phyloP scores from a whole-genome alignment of 345 rosid species.

The Garcia nutans region DNA sequence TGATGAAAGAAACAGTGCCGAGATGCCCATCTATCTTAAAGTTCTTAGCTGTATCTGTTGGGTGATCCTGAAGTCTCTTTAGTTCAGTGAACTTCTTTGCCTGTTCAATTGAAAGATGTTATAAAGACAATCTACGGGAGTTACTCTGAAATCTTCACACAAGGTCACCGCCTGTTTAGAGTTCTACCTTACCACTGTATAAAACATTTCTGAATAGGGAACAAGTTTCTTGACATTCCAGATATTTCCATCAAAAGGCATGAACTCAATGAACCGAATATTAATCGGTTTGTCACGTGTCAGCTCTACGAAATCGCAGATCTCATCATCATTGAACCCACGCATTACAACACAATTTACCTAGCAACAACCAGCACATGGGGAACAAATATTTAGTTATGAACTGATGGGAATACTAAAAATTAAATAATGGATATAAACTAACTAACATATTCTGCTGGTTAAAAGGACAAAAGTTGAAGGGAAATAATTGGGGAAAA shows the following conservation, averaged over 20 bases:
- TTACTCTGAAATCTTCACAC: conserved; percentile 10
- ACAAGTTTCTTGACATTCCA: conserved; percentile 94
- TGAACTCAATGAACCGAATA: conserved; percentile 94
- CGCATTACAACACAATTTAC: conserved; percentile 96
- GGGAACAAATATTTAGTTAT: neutral
- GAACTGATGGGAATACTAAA: neutral
- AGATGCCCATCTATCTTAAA: conserved; percentile 74
- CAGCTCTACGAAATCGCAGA: conserved; percentile 87
- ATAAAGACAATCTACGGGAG: conserved; percentile 8
- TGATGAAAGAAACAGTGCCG: conserved; percentile 89
- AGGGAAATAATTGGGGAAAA: neutral
- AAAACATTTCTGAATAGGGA: conserved; percentile 73
- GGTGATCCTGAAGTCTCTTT: conserved; percentile 73
- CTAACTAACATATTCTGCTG: neutral
- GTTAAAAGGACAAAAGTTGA: neutral
- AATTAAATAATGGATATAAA: neutral
- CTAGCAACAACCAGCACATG: conserved; percentile 26
- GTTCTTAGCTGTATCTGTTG: conserved; percentile 88
- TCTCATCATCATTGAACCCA: conserved; percentile 90
- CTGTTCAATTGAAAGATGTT: conserved; percentile 37
- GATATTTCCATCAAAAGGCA: conserved; percentile 98
- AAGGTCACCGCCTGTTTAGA: conserved; percentile 30
- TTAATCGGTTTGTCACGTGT: conserved; percentile 77
- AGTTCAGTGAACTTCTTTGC: conserved; percentile 45
- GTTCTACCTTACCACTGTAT: conserved; percentile 90